Base-by-base conservation (phyloP, 1,284 basidiomycete species). In the Exsudoporus floridanus region DNA sequence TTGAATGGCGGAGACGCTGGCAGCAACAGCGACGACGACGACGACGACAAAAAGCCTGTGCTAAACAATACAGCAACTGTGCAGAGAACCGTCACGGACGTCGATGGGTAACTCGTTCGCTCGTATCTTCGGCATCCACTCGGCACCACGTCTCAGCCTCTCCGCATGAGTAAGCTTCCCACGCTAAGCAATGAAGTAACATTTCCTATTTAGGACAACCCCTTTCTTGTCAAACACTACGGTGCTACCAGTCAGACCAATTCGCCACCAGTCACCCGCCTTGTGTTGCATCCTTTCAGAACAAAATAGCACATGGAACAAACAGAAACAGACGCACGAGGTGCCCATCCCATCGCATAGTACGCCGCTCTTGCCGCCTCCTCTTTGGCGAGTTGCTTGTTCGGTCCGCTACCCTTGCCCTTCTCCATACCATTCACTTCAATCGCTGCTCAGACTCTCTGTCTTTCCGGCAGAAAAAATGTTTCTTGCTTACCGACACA, bases 361-460 rank as follows among this genome's bases (percentile, higher is more conserved):
- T 80, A 87, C 6, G 87, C 87, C 59, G 81, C 73, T 54, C 79
- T 75, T 18, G 86, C 86, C 1, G 87, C 87, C 52, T 84, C 83
- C 62, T 90, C 86, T 65, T 88, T 89, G 7, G 87, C 87, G 5
- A 80, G 69, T 63, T 88, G 86, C 67, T 89, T 89, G 66, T 74
- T 85, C 44, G 74, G 70, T 30, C 84, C 85, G 16, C 63, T 67
- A 3, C 87, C 87, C 47, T 73, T 67, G 5, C 87, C 87, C 62
- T 82, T 86, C 60, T 74, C 71, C 54, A 86, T 80, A 2, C 84
- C 84, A 59, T 88, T 84, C 46, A 87, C 87, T 89, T 66, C n/a
- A 46, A 41, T 13, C 23, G 52, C 57, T n/a, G 53, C 45, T 47
- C 63, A 43, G 47, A 41, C 19, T 41, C 10, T 47, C 55, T 44